Evolutionary conservation across 2,329 filamentous ascomycete species (phyloP).

Genomic region (Bipolaris victoriae): DNA sequence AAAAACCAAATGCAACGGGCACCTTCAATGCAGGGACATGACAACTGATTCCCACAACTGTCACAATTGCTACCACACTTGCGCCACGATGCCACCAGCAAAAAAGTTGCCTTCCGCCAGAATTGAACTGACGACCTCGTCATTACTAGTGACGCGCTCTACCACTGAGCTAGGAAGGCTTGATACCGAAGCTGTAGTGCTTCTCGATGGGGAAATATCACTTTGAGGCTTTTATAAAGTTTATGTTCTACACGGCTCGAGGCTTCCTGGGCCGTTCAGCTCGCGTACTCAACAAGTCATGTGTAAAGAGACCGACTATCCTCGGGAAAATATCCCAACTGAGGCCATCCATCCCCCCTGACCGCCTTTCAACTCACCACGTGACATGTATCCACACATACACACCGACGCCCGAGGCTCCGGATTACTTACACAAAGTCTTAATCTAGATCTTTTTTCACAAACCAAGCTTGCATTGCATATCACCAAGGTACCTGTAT

Average conservation of each 20-base stretch:
- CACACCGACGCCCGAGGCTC: too few species aligned
- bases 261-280: background rate
- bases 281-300: background rate
- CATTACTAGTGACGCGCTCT: slow-evolving; percentile 19
- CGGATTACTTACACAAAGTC: too few species aligned
- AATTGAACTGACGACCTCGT: slow-evolving; percentile 21
- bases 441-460: too few species aligned
- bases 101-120: slow-evolving; percentile 17
- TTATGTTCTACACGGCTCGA: background rate
- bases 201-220: background rate
- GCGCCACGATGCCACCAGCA: background rate
- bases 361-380: background rate
- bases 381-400: background rate
- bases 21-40: background rate
- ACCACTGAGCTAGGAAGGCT: slow-evolving; percentile 21
- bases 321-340: background rate
- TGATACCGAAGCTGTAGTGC: background rate
- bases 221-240: background rate
- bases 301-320: too few species aligned
- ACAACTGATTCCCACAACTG: background rate
- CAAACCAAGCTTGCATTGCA: too few species aligned
- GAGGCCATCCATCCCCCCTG: background rate
- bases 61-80: background rate
- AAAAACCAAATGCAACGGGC: background rate
- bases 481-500: too few species aligned